Evolutionary conservation across 2,329 filamentous ascomycete species (phyloP).

Genomic region (Apiospora phragmitis): DNA sequence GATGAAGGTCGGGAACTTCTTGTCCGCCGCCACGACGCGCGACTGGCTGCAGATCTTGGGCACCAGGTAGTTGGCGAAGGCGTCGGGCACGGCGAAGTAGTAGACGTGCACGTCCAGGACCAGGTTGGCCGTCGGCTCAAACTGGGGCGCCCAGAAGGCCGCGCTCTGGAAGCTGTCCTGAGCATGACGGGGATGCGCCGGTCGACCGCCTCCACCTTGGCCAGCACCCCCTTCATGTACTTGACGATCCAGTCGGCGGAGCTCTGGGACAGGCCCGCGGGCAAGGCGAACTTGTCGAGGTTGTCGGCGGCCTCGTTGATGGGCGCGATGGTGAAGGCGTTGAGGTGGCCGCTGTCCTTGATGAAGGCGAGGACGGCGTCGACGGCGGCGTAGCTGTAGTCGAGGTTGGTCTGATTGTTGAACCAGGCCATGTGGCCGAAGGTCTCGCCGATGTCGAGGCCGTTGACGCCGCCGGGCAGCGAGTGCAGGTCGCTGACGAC

Average conservation of each 20-base stretch:
- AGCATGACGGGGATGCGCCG: constrained; percentile 33
- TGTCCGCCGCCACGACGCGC: constrained; percentile 3
- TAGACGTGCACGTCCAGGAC: constrained; percentile 33
- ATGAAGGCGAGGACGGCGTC: constrained; percentile 34
- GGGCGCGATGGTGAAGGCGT: constrained; percentile 35
- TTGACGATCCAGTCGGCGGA: constrained; percentile 32
- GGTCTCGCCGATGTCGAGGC: constrained; percentile 32
- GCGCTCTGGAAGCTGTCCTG: constrained; percentile 31
- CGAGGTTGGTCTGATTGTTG: constrained; percentile 33
- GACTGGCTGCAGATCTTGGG: background rate
- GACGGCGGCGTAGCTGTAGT: constrained; percentile 32
- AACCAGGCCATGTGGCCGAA: constrained; percentile 35
- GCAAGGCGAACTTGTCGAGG: constrained; percentile 32
- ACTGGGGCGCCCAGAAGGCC: constrained; percentile 29
- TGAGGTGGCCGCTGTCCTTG: constrained; percentile 25
- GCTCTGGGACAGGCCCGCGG: constrained; percentile 29
- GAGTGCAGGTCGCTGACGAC: constrained; percentile 34
- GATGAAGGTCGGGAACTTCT: constrained; percentile 34
- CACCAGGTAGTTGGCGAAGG: background rate
- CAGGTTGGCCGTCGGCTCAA: constrained; percentile 26
- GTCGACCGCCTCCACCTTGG: constrained; percentile 25
- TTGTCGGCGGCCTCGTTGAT: constrained; percentile 40
- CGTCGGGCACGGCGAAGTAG: constrained; percentile 21
- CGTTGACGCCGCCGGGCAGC: constrained; percentile 25
- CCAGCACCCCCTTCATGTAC: constrained; percentile 32